Conservation (phyloP, 345 rosid species). For the Bruguiera parviflora region DNA sequence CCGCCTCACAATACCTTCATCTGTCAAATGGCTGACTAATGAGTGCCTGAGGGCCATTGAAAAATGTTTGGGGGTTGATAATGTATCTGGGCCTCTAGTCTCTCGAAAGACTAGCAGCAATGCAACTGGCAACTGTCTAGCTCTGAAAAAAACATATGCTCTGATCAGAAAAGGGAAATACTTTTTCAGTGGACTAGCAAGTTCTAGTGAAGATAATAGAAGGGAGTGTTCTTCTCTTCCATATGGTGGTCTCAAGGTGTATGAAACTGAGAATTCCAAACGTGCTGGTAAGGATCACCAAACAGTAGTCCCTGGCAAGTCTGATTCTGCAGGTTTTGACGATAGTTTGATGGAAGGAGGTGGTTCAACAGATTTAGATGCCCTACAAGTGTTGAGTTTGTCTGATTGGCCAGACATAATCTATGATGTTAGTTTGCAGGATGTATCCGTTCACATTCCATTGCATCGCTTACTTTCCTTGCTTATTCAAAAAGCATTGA, state of each 20-base stretch:
- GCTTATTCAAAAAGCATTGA: slow-evolving; percentile 68
- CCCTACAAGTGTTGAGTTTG: slow-evolving; percentile 43
- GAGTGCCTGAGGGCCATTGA: slow-evolving; percentile 81
- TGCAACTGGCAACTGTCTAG: slow-evolving; percentile 40
- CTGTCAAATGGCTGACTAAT: slow-evolving; percentile 52
- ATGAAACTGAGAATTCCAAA: slow-evolving; percentile 37
- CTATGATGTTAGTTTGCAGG: slow-evolving; percentile 77
- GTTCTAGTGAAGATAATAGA: slow-evolving; percentile 46
- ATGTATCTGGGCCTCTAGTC: slow-evolving; percentile 33
- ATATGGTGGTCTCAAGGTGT: slow-evolving; percentile 26
- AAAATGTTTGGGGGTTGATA: slow-evolving; percentile 56
- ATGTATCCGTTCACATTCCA: slow-evolving; percentile 78
- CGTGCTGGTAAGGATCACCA: slow-evolving; percentile 32
- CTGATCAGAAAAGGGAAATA: slow-evolving; percentile 53
- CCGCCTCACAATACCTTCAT: slow-evolving; percentile 44
- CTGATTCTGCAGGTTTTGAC: slow-evolving; percentile 31
- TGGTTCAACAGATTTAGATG: slow-evolving; percentile 30
- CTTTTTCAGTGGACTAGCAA: slow-evolving; percentile 47
- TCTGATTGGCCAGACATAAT: slow-evolving; percentile 65
- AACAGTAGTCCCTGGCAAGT: slow-evolving; percentile 26
- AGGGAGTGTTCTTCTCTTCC: slow-evolving; percentile 30
- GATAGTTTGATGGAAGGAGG: slow-evolving; percentile 37
- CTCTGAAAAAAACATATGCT: slow-evolving; percentile 53
- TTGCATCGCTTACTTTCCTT: slow-evolving; percentile 74
- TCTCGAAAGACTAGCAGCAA: slow-evolving; percentile 36